phyloP scores from a whole-genome alignment of 352 stramenopile genomes.

The Pseudoperonospora humuli region DNA sequence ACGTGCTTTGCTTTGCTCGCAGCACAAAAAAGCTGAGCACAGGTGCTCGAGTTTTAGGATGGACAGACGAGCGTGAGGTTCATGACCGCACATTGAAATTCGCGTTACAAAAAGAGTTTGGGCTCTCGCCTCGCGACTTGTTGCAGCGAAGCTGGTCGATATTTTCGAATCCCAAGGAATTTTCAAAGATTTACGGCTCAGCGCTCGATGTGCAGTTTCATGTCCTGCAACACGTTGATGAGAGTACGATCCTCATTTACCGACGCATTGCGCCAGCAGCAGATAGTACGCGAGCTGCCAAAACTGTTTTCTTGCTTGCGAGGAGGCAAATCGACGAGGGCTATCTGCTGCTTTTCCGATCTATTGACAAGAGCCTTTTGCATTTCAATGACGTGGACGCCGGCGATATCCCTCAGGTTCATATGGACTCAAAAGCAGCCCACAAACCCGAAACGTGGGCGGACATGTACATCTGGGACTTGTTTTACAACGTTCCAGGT shows the following conservation, averaged over 20 bases:
- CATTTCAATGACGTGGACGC: conserved; percentile 39
- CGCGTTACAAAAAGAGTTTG: conserved; percentile 51
- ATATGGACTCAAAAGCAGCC: not conserved
- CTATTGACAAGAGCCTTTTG: conserved; percentile 42
- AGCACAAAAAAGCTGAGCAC: conserved; percentile 40
- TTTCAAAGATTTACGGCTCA: conserved; percentile 41
- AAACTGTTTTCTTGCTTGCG: conserved; percentile 58
- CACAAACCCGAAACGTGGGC: conserved; percentile 34
- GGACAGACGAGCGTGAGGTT: conserved; percentile 55
- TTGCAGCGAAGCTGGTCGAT: conserved; percentile 48
- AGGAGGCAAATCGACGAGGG: conserved; percentile 43
- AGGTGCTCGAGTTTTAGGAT: conserved; percentile 43
- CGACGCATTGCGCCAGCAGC: conserved; percentile 31
- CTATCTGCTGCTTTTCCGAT: conserved; percentile 55
- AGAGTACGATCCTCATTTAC: conserved; percentile 52
- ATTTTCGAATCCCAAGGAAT: conserved; percentile 38
- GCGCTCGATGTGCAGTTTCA: conserved; percentile 38
- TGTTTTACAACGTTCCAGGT: conserved; percentile 34
- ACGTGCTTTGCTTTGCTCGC: conserved; percentile 44
- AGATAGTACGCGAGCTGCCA: conserved; percentile 29
- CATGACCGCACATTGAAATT: conserved; percentile 42
- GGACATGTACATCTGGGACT: conserved; percentile 58
- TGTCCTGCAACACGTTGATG: conserved; percentile 41
- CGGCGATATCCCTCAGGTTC: conserved; percentile 5
- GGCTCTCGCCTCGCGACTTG: conserved; percentile 31